Conservation (phyloP, 495 filamentous ascomycete species). For the Hapsidospora chrysogenum region DNA sequence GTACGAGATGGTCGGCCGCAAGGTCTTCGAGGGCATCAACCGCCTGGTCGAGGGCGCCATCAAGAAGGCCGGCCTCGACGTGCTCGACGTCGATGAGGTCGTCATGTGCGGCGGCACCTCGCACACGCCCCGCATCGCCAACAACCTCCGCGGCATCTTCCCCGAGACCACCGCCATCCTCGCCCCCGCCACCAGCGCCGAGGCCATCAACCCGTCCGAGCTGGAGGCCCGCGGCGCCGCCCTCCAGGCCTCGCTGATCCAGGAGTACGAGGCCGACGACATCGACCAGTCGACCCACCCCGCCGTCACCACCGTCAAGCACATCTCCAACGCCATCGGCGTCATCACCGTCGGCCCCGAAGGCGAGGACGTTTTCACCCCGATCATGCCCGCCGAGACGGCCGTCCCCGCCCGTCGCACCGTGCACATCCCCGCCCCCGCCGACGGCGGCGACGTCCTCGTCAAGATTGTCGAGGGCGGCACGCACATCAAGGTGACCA, state of each 20-base stretch:
- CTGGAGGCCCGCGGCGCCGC: slow-evolving; percentile 79
- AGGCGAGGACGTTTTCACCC: slow-evolving; percentile 48
- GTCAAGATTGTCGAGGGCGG: slow-evolving; percentile 74
- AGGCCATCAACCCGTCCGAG: slow-evolving; percentile 85
- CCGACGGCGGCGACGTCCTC: slow-evolving; percentile 69
- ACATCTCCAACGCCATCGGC: slow-evolving; percentile 76
- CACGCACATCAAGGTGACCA: slow-evolving; percentile 78
- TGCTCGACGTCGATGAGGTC: slow-evolving; percentile 87
- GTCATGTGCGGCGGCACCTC: slow-evolving; percentile 85
- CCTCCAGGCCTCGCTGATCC: slow-evolving; percentile 83
- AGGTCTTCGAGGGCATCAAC: slow-evolving; percentile 75
- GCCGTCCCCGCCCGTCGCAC: slow-evolving; percentile 77
- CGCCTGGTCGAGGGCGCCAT: slow-evolving; percentile 68
- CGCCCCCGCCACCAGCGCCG: slow-evolving; percentile 58
- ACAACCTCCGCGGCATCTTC: slow-evolving; percentile 61
- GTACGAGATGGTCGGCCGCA: slow-evolving; percentile 75
- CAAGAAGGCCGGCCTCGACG: slow-evolving; percentile 82
- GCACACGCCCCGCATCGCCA: slow-evolving; percentile 85
- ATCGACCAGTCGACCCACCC: slow-evolving; percentile 94
- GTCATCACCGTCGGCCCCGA: slow-evolving; percentile 55
- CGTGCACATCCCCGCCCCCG: slow-evolving; percentile 54
- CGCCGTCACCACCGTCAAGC: slow-evolving; percentile 82
- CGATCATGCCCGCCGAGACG: slow-evolving; percentile 69
- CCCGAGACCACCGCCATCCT: slow-evolving; percentile 60
- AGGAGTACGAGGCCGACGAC: slow-evolving; percentile 82